Evolutionary conservation across 2,329 filamentous ascomycete genomes (phyloP), one percentile per base, ranked within the genome.

Genomic region (Penicillium sp.): DNA sequence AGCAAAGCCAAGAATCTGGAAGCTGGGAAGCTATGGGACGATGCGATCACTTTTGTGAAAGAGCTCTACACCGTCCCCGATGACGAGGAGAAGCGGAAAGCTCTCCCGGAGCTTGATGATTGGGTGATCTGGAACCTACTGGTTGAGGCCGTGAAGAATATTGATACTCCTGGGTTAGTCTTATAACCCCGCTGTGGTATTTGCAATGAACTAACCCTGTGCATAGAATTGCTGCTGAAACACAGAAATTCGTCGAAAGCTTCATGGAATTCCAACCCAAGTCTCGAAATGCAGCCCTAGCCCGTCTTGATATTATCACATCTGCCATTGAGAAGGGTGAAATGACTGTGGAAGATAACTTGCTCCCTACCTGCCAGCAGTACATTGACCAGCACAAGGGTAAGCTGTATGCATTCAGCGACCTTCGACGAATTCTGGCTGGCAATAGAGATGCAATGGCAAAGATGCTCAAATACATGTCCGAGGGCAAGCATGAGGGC

Each of bases 121-220:
- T 80, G 78, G 74, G 71, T 68, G 44, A 71, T 79, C 19, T 81
- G 79, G 79, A 71, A 67, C n/a, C 64, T 78, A 13, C 65, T 80
- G 49, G 59, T 79, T 11, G 64, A 61, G 19, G 69, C 75, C 13
- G 68, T 69, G 14, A 66, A 68, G 21, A 70, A 73, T 24, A 56
- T 72, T 5, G 67, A 68, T 37, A 68, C 50, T 8, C 48, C 67
- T 54, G 71, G 70, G 76, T 78, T 66, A 59, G 76, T 68, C 16
- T 19, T 26, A 42, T 3, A 16, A 43, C 22, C 11, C 19, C 9
- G n/a, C 3, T 1, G 11, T 49, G 24, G 31, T 22, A 47, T 43
- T 39, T 24, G 27, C 5, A 16, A 10, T 56, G 7, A 48, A 44
- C 49, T 62, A 24, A 60, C 14, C 33, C 55, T 19, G 13, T 16